These are phyloP conservation scores for Condylostoma magnum DNA, from an alignment of 169 alveolate genomes.

Conservation along the genomic window DNA sequence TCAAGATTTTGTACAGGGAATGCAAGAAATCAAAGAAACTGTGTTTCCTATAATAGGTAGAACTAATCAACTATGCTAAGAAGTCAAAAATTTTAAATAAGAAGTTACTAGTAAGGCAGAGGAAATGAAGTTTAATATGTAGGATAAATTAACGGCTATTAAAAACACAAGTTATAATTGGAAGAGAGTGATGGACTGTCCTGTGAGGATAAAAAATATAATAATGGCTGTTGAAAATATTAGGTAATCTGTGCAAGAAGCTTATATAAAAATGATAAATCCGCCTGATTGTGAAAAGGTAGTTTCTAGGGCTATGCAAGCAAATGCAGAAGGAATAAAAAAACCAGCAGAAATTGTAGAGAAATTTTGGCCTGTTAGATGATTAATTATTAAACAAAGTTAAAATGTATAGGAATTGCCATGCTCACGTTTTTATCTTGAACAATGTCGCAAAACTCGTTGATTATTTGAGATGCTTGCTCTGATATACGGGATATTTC, in stretches of 20 bases:
- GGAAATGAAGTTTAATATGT: conserved; percentile 1
- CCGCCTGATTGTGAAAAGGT: conserved; percentile 15
- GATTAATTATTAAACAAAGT: too few relatives aligned
- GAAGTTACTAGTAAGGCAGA: conserved; percentile 7
- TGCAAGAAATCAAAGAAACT: background rate
- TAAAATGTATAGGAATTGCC: too few relatives aligned
- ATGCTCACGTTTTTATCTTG: too few relatives aligned
- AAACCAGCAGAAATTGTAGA: conserved; percentile 18
- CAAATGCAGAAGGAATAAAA: conserved; percentile 18
- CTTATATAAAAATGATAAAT: too few relatives aligned
- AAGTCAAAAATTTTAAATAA: background rate
- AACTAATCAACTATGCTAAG: background rate
- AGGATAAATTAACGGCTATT: conserved; percentile 16
- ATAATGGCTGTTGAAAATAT: too few relatives aligned
- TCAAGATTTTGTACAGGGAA: background rate
- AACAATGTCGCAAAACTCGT: too few relatives aligned
- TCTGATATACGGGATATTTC: too few relatives aligned
- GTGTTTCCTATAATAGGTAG: background rate
- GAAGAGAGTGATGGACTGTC: background rate
- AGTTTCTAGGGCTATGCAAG: conserved; percentile 14
- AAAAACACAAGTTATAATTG: background rate
- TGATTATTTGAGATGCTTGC: too few relatives aligned
- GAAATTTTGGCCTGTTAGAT: conserved; percentile 23
- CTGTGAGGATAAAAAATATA: too few relatives aligned
- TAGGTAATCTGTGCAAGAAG: too few relatives aligned